Evolutionary conservation across 2,329 filamentous ascomycete species (phyloP), one percentile per base, ranked within the genome.

Genomic region (Penicillium psychrosexuale): DNA sequence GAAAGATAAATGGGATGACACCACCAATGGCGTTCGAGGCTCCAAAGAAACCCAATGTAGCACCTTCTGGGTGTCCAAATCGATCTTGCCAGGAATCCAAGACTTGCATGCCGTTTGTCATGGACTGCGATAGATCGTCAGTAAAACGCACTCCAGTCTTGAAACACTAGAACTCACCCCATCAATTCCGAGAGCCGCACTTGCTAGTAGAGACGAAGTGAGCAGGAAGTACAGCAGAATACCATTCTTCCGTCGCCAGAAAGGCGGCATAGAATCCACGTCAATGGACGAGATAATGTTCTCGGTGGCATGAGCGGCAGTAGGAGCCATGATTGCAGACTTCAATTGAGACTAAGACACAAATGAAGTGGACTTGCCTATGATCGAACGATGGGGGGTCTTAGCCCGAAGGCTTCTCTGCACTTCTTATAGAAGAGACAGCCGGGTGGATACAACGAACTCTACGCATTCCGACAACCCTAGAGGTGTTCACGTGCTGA

Each of bases 81-180:
- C 56, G 77, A 33, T 72, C 68, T 42, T 77, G 69, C 74, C 75
- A 78, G 19, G 72, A 69, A 0, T 71, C 61, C 1, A 78, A 66
- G 0, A 73, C 70, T 56, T 81, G 79, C 6, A 81, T 63, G 9
- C 73, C 75, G 53, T 81, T 80, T 67, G 80, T 77, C 72, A 81
- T 78, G 39, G 72, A 75, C 60, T 62, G 48, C 13, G 39, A n/a
- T 13, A 7, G 1, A 31, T 24, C 27, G 30, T 58, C 62, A 70
- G 70, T 71, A 17, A 12, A 43, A 40, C 22, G 6, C 9, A 24
- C 17, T 5, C 6, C 8, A 17, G 8, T 2, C 49, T 39, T 40
- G 19, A n/a, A n/a, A 43, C 12, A 33, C 3, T 9, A 7, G 4
- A 38, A 67, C 72, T 60, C 64, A 74, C 72, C 17, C 75, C 75